Evolutionary conservation across 2,329 filamentous ascomycete species (phyloP).

Genomic region (Fusarium brevicatenulatum): DNA sequence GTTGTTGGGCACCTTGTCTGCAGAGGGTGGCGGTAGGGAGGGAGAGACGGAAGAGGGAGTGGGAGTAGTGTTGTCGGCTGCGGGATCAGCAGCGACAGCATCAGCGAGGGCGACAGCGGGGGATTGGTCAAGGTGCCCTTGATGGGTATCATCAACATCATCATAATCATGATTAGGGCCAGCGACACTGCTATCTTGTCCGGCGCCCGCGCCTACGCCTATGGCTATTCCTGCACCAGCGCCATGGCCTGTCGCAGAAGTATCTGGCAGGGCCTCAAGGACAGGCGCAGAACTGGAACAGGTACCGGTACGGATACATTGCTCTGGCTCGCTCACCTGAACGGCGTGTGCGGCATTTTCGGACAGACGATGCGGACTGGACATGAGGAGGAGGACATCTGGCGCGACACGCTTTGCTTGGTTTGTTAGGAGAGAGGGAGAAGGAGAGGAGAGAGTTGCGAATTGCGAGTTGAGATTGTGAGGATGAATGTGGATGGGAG

Average conservation of each 20-base stretch:
- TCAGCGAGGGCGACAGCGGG: conserved; percentile 27
- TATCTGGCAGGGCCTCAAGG: conserved; percentile 31
- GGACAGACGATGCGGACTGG: conserved; percentile 59
- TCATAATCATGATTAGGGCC: conserved; percentile 40
- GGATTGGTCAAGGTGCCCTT: conserved; percentile 24
- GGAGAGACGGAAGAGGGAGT: conserved; percentile 37
- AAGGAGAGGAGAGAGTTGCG: conserved; percentile 22
- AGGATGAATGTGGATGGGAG: conserved; percentile 29
- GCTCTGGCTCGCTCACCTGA: conserved; percentile 52
- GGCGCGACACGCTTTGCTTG: conserved; percentile 48
- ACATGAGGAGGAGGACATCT: conserved; percentile 70
- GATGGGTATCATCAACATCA: conserved; percentile 38
- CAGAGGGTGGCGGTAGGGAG: conserved; percentile 37
- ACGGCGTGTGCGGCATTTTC: conserved; percentile 66
- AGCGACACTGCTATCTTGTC: conserved; percentile 20
- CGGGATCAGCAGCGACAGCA: conserved; percentile 33
- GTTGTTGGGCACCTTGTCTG: conserved; percentile 39
- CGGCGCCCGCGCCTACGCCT: background rate
- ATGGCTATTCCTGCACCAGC: conserved; percentile 4
- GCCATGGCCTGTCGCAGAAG: conserved; percentile 23
- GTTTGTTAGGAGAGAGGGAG: conserved; percentile 24
- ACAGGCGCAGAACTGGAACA: background rate
- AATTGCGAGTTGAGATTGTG: conserved; percentile 32
- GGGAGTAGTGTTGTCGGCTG: conserved; percentile 34
- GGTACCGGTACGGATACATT: conserved; percentile 4